These are phyloP conservation scores for Exophiala oligosperma DNA, from an alignment of 2,329 filamentous ascomycete genomes.

Conservation along the genomic window DNA sequence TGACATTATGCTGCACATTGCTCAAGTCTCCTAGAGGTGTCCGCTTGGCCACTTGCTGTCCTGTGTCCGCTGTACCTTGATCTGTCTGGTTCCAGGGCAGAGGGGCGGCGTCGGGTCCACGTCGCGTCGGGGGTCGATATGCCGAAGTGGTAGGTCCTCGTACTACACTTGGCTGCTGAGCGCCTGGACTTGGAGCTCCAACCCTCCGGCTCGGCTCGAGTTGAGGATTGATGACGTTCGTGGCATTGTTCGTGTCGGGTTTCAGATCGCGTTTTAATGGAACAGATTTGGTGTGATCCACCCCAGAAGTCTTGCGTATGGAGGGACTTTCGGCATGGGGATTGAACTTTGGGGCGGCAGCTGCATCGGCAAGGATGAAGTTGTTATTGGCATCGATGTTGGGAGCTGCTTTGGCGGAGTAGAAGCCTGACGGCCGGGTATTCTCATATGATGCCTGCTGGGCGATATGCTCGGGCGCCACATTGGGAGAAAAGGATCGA, in stretches of 20 bases:
- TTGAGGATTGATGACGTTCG: conserved; percentile 21
- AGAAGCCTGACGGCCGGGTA: conserved; percentile 50
- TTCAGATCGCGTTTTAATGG: conserved; percentile 59
- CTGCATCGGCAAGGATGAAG: conserved; percentile 44
- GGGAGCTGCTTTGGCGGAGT: conserved; percentile 67
- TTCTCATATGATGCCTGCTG: conserved; percentile 6
- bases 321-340: conserved; percentile 77
- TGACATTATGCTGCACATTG: conserved; percentile 35
- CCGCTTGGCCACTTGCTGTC: conserved; percentile 34
- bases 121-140: conserved; percentile 47
- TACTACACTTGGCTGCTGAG: conserved; percentile 1
- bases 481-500: conserved; percentile 24
- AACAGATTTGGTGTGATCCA: conserved; percentile 77
- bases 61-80: conserved; percentile 17
- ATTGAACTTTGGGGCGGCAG: conserved; percentile 62
- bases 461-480: conserved; percentile 22
- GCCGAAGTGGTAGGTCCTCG: conserved; percentile 19
- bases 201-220: conserved; percentile 16
- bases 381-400: conserved; percentile 54
- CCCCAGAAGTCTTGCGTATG: conserved; percentile 82
- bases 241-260: conserved; percentile 31
- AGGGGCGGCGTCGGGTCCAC: conserved; percentile 33
- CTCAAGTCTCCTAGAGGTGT: conserved; percentile 47
- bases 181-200: conserved; percentile 15
- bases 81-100: conserved; percentile 27